These are phyloP conservation scores for Aristolochia fimbriata DNA, from an alignment of 164 flowering plant species.

Conservation along the genomic window DNA sequence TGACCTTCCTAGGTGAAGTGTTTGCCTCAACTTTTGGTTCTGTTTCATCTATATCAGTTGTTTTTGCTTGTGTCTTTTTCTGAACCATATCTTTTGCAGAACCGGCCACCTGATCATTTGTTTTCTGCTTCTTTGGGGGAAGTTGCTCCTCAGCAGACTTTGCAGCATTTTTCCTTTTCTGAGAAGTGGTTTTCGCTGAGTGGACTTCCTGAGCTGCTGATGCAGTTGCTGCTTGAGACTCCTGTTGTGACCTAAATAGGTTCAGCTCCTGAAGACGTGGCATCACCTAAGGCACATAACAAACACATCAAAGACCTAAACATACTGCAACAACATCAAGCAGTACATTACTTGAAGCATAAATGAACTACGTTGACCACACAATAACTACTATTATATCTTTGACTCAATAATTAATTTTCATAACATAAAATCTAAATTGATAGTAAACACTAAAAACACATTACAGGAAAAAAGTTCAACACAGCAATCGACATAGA, in stretches of 20 bases:
- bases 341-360: too few relatives aligned
- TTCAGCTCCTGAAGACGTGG: conserved; percentile 80
- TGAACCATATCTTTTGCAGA: conserved; percentile 2
- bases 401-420: too few relatives aligned
- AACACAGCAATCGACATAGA: too few relatives aligned
- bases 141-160: conserved; percentile 32
- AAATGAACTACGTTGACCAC: too few relatives aligned
- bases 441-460: too few relatives aligned
- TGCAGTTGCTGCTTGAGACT: conserved; percentile 25
- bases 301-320: not conserved
- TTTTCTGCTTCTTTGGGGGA: conserved; percentile 53
- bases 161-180: conserved; percentile 56
- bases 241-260: conserved; percentile 56
- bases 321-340: too few relatives aligned
- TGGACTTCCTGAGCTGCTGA: conserved; percentile 28
- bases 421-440: too few relatives aligned
- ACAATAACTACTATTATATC: too few relatives aligned
- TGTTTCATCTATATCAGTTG: conserved; percentile 18
- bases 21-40: not conserved
- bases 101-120: conserved; percentile 16
- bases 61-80: conserved; percentile 9
- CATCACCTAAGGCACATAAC: conserved; percentile 35
- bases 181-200: conserved; percentile 27
- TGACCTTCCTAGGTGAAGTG: conserved; percentile 1
- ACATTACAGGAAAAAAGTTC: too few relatives aligned